Base-by-base conservation (phyloP, 2,329 filamentous ascomycete genomes). In the Pseudogymnoascus sp. region DNA sequence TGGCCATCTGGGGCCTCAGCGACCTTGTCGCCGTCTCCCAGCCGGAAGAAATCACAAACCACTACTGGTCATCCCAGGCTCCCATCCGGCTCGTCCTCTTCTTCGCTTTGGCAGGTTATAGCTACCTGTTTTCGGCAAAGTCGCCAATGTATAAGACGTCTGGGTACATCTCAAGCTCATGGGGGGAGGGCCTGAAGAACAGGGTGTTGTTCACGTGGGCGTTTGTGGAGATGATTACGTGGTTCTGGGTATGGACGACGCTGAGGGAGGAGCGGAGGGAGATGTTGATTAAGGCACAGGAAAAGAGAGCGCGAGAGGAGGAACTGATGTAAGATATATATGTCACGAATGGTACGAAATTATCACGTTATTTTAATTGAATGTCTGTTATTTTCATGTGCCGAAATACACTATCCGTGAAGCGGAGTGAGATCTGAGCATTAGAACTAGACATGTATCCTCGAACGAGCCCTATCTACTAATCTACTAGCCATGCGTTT, bases 211-310 rank as follows among this genome's bases (percentile, higher is more conserved):
- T 96, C 70, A 85, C 88, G 0, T 94, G 90, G 73, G 84, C 84
- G 7, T 94, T 96, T 68, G 70, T 95, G 69, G 92, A 96, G 76
- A 82, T 90, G 71, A 78, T 90, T 65, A 81, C 82, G 63, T 96
- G 91, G 90, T 91, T 95, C 73, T 96, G 91, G 91, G 84, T 83
- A 21, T 90, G 84, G 79, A 78, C 86, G 28, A 87, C 83, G 3
- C 71, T 90, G 66, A 77, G 83, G 58, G 87, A 90, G 68, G 87
- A 90, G 75, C 70, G 74, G 59, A 70, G 69, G 56, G 69, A 72
- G 56, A 66, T 73, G 33, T 66, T 70, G 9, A 63, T 72, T 28
- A 70, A 68, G 48, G 63, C 68, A 8, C 61, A 60, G 45, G 39
- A 64, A 62, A 67, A 69, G 62, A 71, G 70, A 62, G 69, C 70